phyloP scores from a whole-genome alignment of 345 rosid genomes.

The Noccaea bulbosa region DNA sequence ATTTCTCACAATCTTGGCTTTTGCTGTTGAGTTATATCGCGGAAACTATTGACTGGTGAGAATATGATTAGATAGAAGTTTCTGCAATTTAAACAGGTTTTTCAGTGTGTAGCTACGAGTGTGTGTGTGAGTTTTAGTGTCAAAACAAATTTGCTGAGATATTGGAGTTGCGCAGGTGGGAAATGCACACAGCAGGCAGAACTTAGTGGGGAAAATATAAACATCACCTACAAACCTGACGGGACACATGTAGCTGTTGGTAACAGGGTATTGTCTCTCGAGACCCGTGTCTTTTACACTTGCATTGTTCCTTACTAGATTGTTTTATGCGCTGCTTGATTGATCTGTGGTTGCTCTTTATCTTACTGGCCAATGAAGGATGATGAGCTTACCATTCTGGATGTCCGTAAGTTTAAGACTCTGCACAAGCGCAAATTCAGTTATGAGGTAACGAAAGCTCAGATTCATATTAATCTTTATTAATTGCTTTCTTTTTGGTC shows the following conservation, averaged over 20 bases:
- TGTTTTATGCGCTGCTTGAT: constrained; percentile 33
- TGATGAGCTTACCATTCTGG: constrained; percentile 92
- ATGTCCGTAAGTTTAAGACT: constrained; percentile 95
- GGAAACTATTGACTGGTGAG: neutral
- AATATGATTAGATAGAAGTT: neutral
- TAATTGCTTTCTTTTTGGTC: neutral
- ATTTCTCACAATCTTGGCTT: neutral
- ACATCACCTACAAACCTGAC: constrained; percentile 94
- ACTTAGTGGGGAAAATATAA: constrained; percentile 97
- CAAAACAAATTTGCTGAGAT: constrained; percentile 7
- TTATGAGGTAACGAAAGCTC: constrained; percentile 68
- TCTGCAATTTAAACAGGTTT: neutral
- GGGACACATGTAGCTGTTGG: constrained; percentile 95
- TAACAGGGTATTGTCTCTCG: constrained; percentile 73
- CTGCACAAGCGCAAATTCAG: constrained; percentile 83
- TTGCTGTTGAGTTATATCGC: neutral
- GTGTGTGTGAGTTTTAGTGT: constrained; percentile 23
- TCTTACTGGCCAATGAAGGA: constrained; percentile 54
- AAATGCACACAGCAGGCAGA: constrained; percentile 95
- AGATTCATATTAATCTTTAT: constrained; percentile 12
- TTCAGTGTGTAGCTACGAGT: constrained; percentile 2
- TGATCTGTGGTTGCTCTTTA: constrained; percentile 30
- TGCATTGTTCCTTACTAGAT: constrained; percentile 4
- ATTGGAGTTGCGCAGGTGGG: constrained; percentile 62
- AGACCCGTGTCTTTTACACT: constrained; percentile 28